Percentiles rank a stretch among this genome's conserved stretches.
phyloP scores from a whole-genome alignment of 495 filamentous ascomycete species.

The Viridothelium virens region DNA sequence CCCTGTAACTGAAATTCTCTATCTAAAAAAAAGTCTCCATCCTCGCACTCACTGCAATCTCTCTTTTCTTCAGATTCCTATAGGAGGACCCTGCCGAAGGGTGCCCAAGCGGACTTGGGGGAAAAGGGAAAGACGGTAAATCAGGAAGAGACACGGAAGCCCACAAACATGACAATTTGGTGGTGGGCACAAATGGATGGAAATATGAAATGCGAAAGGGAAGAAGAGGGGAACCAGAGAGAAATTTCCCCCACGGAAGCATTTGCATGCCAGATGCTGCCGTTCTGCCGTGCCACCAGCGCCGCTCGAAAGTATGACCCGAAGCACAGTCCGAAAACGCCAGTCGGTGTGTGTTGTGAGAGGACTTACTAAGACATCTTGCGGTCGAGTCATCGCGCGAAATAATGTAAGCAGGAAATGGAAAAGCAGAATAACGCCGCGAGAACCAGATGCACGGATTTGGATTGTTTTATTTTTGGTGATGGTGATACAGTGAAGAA shows the following conservation, averaged over 20 bases:
- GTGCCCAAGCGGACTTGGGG: too few relatives aligned
- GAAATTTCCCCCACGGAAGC: conserved; percentile 17
- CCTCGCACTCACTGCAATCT: not conserved
- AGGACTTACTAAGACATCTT: not conserved
- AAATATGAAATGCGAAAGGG: not conserved
- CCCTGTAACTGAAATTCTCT: not conserved
- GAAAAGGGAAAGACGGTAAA: not conserved
- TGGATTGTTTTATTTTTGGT: not conserved
- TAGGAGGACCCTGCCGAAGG: not conserved
- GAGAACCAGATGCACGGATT: not conserved
- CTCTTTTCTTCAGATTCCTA: not conserved
- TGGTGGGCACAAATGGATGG: not conserved
- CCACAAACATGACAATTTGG: not conserved
- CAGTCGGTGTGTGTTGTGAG: not conserved
- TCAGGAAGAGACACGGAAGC: not conserved
- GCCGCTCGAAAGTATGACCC: conserved; percentile 9
- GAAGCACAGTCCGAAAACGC: not conserved
- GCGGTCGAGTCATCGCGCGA: not conserved
- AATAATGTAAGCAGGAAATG: not conserved
- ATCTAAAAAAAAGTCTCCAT: not conserved
- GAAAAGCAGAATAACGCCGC: not conserved
- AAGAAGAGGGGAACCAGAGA: conserved; percentile 9
- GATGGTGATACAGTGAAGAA: conserved; percentile 9
- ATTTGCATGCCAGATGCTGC: conserved; percentile 17
- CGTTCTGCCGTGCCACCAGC: not conserved